phyloP scores from a whole-genome alignment of 176 grass and related monocot species.

The Oryza meyeriana region DNA sequence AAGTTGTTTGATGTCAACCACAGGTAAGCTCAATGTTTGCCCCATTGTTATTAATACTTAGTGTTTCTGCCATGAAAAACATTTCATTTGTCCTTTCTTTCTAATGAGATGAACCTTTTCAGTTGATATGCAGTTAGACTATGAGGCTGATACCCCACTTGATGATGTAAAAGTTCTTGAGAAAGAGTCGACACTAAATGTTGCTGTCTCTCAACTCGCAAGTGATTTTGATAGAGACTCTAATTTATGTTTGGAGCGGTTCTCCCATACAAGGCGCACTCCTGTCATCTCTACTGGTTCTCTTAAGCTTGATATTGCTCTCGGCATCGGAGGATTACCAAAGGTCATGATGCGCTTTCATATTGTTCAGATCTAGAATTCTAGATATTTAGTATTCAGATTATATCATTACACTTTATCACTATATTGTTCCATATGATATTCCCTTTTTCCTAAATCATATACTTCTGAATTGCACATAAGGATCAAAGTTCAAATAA shows the following conservation, averaged over 20 bases:
- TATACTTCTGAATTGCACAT: neutral
- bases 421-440: neutral
- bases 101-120: conserved; percentile 37
- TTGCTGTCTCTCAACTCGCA: conserved; percentile 73
- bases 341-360: conserved; percentile 55
- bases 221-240: conserved; percentile 91
- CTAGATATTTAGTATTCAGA: conserved; percentile 1
- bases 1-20: conserved; percentile 37
- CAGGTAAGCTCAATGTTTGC: conserved; percentile 36
- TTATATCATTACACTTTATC: neutral
- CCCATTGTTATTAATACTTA: neutral
- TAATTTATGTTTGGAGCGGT: conserved; percentile 63
- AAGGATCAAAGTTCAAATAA: neutral
- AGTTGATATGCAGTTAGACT: conserved; percentile 77
- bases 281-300: conserved; percentile 78
- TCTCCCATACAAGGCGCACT: conserved; percentile 50
- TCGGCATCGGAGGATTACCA: conserved; percentile 86
- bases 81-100: neutral
- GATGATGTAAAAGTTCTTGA: conserved; percentile 35
- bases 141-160: conserved; percentile 61
- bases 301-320: conserved; percentile 85
- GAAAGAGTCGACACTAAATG: conserved; percentile 58
- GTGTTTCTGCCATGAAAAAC: neutral
- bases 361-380: conserved; percentile 20
- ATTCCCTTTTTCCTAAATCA: neutral